A percentile compares a stretch with the other conserved stretches of the same genome.
Conservation (phyloP, 2,329 filamentous ascomycete genomes). For the Pseudodiploospora longispora region DNA sequence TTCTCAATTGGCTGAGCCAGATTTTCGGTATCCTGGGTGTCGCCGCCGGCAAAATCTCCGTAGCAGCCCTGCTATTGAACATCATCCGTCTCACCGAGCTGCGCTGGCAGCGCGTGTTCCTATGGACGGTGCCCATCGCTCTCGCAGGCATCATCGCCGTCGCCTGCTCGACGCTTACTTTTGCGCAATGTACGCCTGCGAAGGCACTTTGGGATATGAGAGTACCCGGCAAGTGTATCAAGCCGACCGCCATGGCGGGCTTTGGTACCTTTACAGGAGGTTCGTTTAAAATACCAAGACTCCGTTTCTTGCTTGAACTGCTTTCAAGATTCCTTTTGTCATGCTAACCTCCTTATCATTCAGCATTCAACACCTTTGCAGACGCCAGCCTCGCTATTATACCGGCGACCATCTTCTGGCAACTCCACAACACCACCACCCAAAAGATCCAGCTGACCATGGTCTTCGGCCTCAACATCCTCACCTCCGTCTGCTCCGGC, state of each 20-base stretch:
- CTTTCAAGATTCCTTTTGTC: no score
- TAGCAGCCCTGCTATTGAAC: constrained; percentile 12
- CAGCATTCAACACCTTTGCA: constrained; percentile 16
- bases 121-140: constrained; percentile 13
- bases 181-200: constrained; percentile 15
- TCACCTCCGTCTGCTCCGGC: constrained; percentile 16
- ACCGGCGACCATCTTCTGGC: constrained; percentile 43
- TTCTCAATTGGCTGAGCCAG: constrained; percentile 15
- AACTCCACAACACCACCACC: constrained; percentile 68
- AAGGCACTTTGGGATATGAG: constrained; percentile 13
- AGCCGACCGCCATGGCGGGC: constrained; percentile 11
- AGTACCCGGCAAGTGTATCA: constrained; percentile 11
- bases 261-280: constrained; percentile 14
- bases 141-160: constrained; percentile 12
- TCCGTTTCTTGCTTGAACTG: no score
- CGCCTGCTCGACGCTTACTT: constrained; percentile 13
- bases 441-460: constrained; percentile 60
- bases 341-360: no score
- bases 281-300: not conserved
- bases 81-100: constrained; percentile 13
- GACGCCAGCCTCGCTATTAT: constrained; percentile 15
- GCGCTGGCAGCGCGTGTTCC: constrained; percentile 13
- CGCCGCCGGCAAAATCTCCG: constrained; percentile 14
- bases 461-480: constrained; percentile 15
- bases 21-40: constrained; percentile 14